phyloP scores from a whole-genome alignment of 1,284 basidiomycete species.

The Moesziomyces antarcticus region DNA sequence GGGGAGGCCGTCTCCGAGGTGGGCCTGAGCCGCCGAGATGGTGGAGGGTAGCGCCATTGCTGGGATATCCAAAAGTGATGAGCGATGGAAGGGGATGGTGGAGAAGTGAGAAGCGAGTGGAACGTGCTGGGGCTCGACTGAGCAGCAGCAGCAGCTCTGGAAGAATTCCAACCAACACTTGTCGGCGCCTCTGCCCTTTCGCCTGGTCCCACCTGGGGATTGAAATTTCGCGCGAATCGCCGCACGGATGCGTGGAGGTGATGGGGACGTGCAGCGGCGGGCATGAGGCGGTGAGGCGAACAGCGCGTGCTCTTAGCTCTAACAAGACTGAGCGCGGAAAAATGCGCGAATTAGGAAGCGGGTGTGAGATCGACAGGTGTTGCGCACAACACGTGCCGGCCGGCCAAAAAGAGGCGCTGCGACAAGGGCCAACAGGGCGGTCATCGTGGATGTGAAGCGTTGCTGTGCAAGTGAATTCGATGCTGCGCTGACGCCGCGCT shows the following conservation, averaged over 20 bases:
- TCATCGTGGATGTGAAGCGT: too few relatives aligned
- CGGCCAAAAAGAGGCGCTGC: too few relatives aligned
- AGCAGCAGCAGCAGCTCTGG: too few relatives aligned
- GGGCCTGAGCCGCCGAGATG: slow-evolving; percentile 46
- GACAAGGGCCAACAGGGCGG: too few relatives aligned
- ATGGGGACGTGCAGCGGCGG: background rate
- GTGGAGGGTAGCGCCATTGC: slow-evolving; percentile 48
- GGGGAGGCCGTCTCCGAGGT: slow-evolving; percentile 49
- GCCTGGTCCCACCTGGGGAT: background rate
- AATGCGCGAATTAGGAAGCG: too few relatives aligned
- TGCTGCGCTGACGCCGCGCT: too few relatives aligned
- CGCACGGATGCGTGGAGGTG: slow-evolving; percentile 20
- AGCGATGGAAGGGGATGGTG: background rate
- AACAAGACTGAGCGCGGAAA: background rate
- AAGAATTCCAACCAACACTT: too few relatives aligned
- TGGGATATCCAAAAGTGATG: background rate
- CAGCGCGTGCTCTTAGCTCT: background rate
- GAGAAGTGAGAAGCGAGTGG: background rate
- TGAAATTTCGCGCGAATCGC: background rate
- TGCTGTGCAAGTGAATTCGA: too few relatives aligned
- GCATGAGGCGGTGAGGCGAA: background rate
- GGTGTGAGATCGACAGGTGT: too few relatives aligned
- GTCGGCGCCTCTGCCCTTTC: too few relatives aligned
- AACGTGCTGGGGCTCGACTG: background rate
- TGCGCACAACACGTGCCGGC: too few relatives aligned